Evolutionary conservation across 2,329 filamentous ascomycete genomes (phyloP).

Genomic region (Periglandula ipomoeae): DNA sequence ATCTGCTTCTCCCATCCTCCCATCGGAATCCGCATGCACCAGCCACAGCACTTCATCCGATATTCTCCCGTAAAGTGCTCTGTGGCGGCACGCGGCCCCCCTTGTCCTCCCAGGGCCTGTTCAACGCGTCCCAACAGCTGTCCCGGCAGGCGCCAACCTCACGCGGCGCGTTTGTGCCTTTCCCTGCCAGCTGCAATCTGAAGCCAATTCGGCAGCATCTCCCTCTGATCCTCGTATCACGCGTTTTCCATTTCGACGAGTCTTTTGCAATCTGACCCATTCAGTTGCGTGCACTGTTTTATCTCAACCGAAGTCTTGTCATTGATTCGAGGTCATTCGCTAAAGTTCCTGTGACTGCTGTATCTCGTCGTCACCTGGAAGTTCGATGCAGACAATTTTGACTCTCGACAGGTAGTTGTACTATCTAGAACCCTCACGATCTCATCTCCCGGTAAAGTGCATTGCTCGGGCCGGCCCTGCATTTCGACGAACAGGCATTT

Average conservation of each 20-base stretch:
- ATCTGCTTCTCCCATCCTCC: not conserved
- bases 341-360: not conserved
- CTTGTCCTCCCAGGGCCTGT: not conserved
- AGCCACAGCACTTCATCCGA: slow-evolving; percentile 2
- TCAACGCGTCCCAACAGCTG: slow-evolving; percentile 4
- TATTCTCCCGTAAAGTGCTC: slow-evolving; percentile 1
- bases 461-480: too few relatives aligned
- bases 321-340: not conserved
- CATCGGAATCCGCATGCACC: not conserved
- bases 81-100: not conserved
- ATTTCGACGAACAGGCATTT: too few relatives aligned
- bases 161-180: slow-evolving; percentile 3
- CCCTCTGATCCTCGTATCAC: not conserved
- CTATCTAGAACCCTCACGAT: too few relatives aligned
- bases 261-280: too few relatives aligned
- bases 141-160: slow-evolving; percentile 5
- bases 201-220: not conserved
- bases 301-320: not conserved
- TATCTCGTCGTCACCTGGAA: too few relatives aligned
- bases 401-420: not conserved
- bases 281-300: not conserved
- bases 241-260: too few relatives aligned
- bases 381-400: not conserved
- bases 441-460: too few relatives aligned
- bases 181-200: not conserved